Conservation (phyloP, 306 rosid genomes). For the Dicorynia guianensis region DNA sequence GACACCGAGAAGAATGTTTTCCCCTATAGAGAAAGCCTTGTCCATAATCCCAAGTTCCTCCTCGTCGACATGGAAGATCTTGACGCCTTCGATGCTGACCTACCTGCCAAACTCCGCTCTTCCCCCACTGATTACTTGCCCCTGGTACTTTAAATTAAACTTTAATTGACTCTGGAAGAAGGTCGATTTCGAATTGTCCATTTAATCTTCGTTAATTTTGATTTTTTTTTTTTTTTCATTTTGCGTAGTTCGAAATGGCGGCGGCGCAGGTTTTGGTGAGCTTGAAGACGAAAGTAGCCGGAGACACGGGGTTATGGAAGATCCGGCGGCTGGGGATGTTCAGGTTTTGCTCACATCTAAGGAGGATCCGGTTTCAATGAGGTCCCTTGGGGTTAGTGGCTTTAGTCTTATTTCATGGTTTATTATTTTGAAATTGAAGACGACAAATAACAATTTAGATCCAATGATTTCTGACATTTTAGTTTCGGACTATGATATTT, state of each 20-base stretch:
- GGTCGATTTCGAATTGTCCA: neutral
- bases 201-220: neutral
- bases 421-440: constrained; percentile 7
- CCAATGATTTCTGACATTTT: neutral
- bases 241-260: constrained; percentile 67
- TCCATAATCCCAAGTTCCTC: constrained; percentile 56
- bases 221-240: neutral
- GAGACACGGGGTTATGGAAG: constrained; percentile 70
- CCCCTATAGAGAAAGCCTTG: constrained; percentile 69
- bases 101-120: constrained; percentile 65
- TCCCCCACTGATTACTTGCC: constrained; percentile 69
- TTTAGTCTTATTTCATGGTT: neutral
- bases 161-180: neutral
- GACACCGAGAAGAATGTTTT: constrained; percentile 61
- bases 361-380: constrained; percentile 64
- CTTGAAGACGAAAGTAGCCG: constrained; percentile 62
- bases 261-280: constrained; percentile 69
- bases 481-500: neutral
- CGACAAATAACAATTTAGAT: neutral
- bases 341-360: constrained; percentile 66
- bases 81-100: constrained; percentile 63
- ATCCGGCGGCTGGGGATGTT: constrained; percentile 61
- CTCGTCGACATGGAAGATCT: constrained; percentile 64
- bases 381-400: constrained; percentile 63
- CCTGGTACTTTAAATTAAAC: constrained; percentile 34